A percentile compares a stretch with the other conserved stretches of the same genome.
These are phyloP conservation scores for Cladosporium sp. DNA, from an alignment of 2,329 filamentous ascomycete species.

Conservation along the genomic window DNA sequence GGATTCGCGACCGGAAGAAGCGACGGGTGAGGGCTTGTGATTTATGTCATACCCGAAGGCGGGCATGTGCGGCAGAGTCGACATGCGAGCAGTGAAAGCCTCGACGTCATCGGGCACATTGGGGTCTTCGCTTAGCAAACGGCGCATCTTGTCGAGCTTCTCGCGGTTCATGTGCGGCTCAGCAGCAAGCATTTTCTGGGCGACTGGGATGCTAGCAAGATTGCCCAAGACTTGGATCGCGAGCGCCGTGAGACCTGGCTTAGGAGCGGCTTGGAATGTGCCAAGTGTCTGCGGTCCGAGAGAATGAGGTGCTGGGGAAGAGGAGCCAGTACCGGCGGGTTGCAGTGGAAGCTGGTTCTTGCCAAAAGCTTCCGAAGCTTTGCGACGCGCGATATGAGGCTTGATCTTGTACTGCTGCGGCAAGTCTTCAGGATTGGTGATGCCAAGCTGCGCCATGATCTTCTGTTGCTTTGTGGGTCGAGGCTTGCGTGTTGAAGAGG, in stretches of 20 bases:
- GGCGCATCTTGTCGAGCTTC: constrained; percentile 25
- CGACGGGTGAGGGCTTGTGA: constrained; percentile 10
- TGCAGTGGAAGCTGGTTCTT: constrained; percentile 24
- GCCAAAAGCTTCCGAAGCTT: constrained; percentile 38
- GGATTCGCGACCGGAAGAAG: constrained; percentile 14
- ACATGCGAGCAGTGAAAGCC: constrained; percentile 13
- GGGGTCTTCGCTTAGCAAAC: constrained; percentile 18
- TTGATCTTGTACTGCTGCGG: constrained; percentile 79
- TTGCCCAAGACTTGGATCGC: constrained; percentile 23
- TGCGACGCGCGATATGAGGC: constrained; percentile 67
- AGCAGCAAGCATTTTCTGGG: constrained; percentile 20
- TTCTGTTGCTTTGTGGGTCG: constrained; percentile 96
- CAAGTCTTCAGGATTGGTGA: constrained; percentile 85
- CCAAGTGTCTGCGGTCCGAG: constrained; percentile 15
- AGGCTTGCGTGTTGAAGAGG: constrained; percentile 89
- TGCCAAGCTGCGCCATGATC: constrained; percentile 80
- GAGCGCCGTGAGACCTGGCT: constrained; percentile 21
- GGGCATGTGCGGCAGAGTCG: constrained; percentile 18
- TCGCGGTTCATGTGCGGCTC: constrained; percentile 26
- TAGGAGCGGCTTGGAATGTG: constrained; percentile 11
- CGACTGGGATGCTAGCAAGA: constrained; percentile 22
- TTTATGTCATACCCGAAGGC: constrained; percentile 22
- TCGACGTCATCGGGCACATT: constrained; percentile 18
- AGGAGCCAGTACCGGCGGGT: constrained; percentile 25
- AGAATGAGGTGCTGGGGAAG: constrained; percentile 22